Evolutionary conservation across 2,329 filamentous ascomycete genomes (phyloP), one percentile per base, ranked within the genome.

Genomic region (Botryotinia calthae): DNA sequence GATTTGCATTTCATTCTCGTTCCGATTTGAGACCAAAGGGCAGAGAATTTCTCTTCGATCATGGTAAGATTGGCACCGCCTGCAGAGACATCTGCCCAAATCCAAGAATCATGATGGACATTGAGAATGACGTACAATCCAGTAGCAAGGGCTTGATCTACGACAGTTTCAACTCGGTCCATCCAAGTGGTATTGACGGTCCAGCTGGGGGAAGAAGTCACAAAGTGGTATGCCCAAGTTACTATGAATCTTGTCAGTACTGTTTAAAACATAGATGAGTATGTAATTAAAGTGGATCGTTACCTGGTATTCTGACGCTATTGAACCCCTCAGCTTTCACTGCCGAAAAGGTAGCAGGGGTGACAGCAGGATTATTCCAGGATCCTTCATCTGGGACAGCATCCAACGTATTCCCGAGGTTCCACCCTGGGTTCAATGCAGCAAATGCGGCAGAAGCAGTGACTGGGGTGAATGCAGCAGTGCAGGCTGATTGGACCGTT

Each of bases 391-490:
- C 82, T 8, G 87, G 84, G 12, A 84, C 80, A 1, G 87, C 86
- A 77, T 89, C 88, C 44, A 90, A 83, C 0, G 87, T 88, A 72
- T 90, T 90, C 16, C 88, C 88, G 14, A 89, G 76, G 75, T 89
- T 90, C 88, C 88, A 90, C 12, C 88, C 87, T 0, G 87, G 85
- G 66, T 86, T 86, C 58, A 88, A 81, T 14, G 82, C 83, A 8
- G 82, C 81, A 65, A 88, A 73, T 22, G 77, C 77, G n/a, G 72
- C 75, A 14, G 77, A 75, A 44, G 77, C 77, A 46, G 75, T 75
- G 18, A 78, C 40, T 40, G 75, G 75, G 22, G 72, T 77, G 25
- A 77, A 78, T 18, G 73, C 51, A 25, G 72, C 76, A n/a, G 74
- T 72, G 54, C 76, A 78, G 54, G 70, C 40, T 61, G 42, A 22